Evolutionary conservation across 2,329 filamentous ascomycete genomes (phyloP).

Genomic region (Neoarthrinium moseri): DNA sequence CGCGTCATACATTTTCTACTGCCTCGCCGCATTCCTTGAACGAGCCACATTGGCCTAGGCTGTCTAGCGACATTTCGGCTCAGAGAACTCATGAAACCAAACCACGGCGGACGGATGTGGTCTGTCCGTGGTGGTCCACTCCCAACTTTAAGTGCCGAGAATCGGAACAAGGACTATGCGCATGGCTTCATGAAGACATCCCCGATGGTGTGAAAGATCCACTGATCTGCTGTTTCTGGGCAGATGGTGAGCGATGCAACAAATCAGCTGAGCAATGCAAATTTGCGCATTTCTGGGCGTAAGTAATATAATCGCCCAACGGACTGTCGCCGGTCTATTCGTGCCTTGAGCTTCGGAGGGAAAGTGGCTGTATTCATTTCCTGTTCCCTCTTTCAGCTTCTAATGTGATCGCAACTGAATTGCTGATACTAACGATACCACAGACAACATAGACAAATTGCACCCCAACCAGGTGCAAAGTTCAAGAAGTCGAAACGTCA

Average conservation of each 20-base stretch:
- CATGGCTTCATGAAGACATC: slow-evolving; percentile 15
- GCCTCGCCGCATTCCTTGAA: background rate
- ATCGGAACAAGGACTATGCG: slow-evolving; percentile 11
- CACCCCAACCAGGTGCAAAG: slow-evolving; percentile 2
- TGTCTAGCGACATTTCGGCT: background rate
- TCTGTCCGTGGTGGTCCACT: slow-evolving; percentile 22
- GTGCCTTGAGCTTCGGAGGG: background rate
- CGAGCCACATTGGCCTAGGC: background rate
- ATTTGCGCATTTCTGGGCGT: slow-evolving; percentile 17
- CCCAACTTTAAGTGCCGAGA: slow-evolving; percentile 16
- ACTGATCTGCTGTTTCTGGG: slow-evolving; percentile 22
- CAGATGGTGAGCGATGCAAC: slow-evolving; percentile 15
- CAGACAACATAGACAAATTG: slow-evolving; percentile 1
- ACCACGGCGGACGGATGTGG: slow-evolving; percentile 7
- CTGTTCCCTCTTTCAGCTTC: background rate
- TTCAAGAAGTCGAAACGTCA: background rate
- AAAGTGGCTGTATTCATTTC: background rate
- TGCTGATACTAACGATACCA: no score
- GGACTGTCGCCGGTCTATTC: background rate
- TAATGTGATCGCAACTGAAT: background rate
- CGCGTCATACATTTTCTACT: background rate
- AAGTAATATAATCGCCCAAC: no score
- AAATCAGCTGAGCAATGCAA: slow-evolving; percentile 14
- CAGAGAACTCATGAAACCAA: background rate
- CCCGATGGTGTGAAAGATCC: slow-evolving; percentile 15